Base-by-base conservation (phyloP, 768 basidiomycete species). In the Cystofilobasidium capitatum region DNA sequence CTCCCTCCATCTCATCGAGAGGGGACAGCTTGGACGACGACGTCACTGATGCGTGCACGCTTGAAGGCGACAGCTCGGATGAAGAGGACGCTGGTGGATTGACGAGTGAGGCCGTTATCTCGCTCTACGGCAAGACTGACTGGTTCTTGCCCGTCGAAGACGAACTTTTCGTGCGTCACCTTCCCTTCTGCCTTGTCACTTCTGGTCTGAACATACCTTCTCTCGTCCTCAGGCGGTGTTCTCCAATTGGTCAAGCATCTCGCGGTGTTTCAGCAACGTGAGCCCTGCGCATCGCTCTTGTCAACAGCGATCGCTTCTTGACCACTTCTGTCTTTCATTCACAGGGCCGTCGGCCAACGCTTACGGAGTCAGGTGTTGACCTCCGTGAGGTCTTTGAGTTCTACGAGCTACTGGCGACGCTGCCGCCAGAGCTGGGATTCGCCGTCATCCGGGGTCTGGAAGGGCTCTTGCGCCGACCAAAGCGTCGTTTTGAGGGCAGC, bases 61-160 rank as follows among this genome's bases (percentile, higher is more conserved):
- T 69, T 24, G 68, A 69, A 39, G 68, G 68, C 14, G 68, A 69
- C 44, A 69, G 68, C 26, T 51, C 51, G 26, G 60, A 60, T 33
- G 66, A 68, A n/a, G 66, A 68, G 37, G 62, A 69, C 3, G 29
- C 31, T 24, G 3, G 12, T 1, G 44, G 45, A 31, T 36, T 61
- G 9, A 45, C 44, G 22, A 61, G 59, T 39, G 3, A 35, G 2
- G 37, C 39, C 17, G 17, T 31, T 3, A 26, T 55, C 7, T 55
- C 51, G 5, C 58, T 59, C 13, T 59, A 59, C n/a, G 58, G 3
- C 1, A 39, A 59, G 36, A n/a, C 26, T 1, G 33, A 55, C 31
- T 55, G 51, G 51, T 55, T 31, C 14, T 26, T 31, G 6, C 5
- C 51, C 5, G 29, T 55, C 2, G 51, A 55, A 20, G 51, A 55